Evolutionary conservation across 192 early-diverging fungal species (phyloP), one percentile per base, ranked within the genome.

Genomic region (Backusella westeae): DNA sequence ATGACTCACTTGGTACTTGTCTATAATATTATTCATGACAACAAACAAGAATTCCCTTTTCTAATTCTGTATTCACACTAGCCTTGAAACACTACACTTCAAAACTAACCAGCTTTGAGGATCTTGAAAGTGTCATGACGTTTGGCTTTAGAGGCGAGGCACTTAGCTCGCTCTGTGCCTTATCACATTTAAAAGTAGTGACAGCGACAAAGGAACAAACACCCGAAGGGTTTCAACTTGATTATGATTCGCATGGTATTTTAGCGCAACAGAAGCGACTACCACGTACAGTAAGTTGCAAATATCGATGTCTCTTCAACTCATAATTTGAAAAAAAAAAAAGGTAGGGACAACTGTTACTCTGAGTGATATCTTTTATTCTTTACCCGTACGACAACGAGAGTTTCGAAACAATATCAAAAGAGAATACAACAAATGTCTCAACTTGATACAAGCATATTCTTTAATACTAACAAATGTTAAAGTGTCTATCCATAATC

Each of bases 131-230:
- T 1, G 88, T 96, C n/a, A 29, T 65, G 1, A 92, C 95, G 17
- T 98, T 97, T 88, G 98, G 98, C 4, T 99, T 99, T 78, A 86
- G 93, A 35, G 96, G 96, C 0, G 97, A 99, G 67, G 98, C 98
- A 4, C 85, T 99, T 4, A 94, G 92, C 73, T 96, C 97, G 0
- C 79, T 99, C 0, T 96, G 96, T 71, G 91, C 94, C 1, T 75
- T 95, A n/a, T 82, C 89, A 12, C 83, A 85, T 34, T 76, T 96
- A 1, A 82, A 87, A 0, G 87, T 96, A 0, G 89, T 88, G 6
- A 96, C 95, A 3, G 86, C 87, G 6, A 94, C 94, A 17, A 82
- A 86, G 23, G 81, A 84, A 17, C 77, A 86, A 21, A 74, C 76
- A 1, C 90, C 90, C 3, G 76, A 82, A 12, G 98, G 93, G 6